Evolutionary conservation across 2,329 filamentous ascomycete genomes (phyloP), one percentile per base, ranked within the genome.

Genomic region (Aspergillus sp.): DNA sequence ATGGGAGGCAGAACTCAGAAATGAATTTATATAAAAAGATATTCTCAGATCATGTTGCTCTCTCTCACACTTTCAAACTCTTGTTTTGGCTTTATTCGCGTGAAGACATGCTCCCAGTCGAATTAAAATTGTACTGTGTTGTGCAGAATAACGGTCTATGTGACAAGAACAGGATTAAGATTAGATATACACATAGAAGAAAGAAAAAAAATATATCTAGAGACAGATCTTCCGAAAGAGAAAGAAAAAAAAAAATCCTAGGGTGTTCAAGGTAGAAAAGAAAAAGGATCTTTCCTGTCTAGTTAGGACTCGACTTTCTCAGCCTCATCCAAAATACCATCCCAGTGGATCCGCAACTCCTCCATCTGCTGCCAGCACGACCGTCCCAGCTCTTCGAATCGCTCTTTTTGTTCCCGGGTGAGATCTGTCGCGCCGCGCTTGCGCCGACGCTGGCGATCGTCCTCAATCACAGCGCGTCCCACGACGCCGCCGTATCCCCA

Each of bases 401-500:
- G 56, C 56, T 71, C 66, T 52, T 67, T 76, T 46, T 73, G 66
- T 59, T 78, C 75, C 2, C 24, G 61, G 0, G 87, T 92, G 51
- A 87, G 76, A 55, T 88, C 81, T 24, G 71, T 75, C 2, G 84
- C 83, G 14, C 82, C 84, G 3, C 80, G 79, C 73, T 85, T 88
- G 63, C 91, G 81, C 11, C 82, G 80, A 24, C 81, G 78, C 68
- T 80, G 82, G 49, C 80, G 76, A 65, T 86, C 77, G 56, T 81
- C 77, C 2, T 81, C 81, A 49, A 77, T 68, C 46, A 79, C 75
- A 67, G 69, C 72, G 66, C 87, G 89, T 0, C 81, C 76, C 31
- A 84, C 72, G 32, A 77, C 79, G 2, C 86, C 86, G 49, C 83
- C 82, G 71, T 80, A 81, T 0, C 92, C 93, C 92, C 93, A 97